A percentile compares a stretch with the other conserved stretches of the same genome.
Conservation (phyloP, 2,329 filamentous ascomycete species). For the Metarhizium rileyi region DNA sequence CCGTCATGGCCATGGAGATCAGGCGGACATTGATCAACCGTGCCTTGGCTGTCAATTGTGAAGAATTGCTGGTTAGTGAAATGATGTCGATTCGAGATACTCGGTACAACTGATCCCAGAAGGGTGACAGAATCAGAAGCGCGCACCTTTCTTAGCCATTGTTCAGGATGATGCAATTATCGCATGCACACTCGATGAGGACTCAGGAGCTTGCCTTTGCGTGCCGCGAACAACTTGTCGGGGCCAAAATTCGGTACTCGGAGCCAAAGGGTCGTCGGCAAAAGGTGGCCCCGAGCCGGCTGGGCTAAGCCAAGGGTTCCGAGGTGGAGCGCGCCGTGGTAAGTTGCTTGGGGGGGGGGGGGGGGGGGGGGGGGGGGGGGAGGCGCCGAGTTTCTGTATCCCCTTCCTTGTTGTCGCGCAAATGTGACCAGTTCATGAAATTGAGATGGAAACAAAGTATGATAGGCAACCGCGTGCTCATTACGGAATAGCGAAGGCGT, state of each 20-base stretch:
- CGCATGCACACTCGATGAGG: slow-evolving; percentile 1
- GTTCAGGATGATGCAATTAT: neutral
- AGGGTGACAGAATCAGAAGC: neutral
- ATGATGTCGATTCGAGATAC: neutral
- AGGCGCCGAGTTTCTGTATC: too few species aligned
- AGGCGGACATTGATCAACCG: slow-evolving; percentile 89
- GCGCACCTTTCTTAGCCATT: slow-evolving; percentile 18
- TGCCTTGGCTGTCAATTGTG: slow-evolving; percentile 62
- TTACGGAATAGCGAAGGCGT: too few species aligned
- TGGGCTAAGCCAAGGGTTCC: neutral
- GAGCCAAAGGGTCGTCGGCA: neutral
- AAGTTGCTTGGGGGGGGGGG: too few species aligned
- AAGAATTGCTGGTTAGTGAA: slow-evolving; percentile 8
- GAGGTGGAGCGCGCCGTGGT: too few species aligned
- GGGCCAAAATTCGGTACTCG: neutral
- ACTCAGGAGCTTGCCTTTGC: slow-evolving; percentile 9
- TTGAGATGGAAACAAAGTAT: too few species aligned
- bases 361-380: too few species aligned
- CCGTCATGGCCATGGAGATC: slow-evolving; percentile 96
- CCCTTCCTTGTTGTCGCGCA: too few species aligned
- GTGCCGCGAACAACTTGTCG: neutral
- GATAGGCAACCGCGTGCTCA: too few species aligned
- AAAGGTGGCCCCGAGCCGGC: neutral
- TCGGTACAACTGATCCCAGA: neutral
- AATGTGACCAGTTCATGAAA: too few species aligned